Evolutionary conservation across 2,329 filamentous ascomycete species (phyloP).

Genomic region (Penicillium sp.): DNA sequence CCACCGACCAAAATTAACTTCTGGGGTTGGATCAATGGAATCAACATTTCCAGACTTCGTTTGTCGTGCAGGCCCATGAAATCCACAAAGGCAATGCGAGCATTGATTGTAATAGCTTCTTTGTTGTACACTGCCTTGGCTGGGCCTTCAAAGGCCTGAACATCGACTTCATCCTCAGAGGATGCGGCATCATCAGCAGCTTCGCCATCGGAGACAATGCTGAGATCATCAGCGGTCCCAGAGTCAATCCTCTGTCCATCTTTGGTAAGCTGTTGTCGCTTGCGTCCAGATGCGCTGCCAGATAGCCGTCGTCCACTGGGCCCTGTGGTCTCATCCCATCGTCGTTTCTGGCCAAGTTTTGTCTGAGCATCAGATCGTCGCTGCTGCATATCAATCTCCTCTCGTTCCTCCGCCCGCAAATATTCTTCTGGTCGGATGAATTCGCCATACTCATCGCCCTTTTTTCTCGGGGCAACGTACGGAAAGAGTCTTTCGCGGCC

Average conservation of each 20-base stretch:
- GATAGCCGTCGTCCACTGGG: constrained; percentile 35
- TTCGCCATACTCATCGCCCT: constrained; percentile 88
- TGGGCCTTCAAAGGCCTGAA: constrained; percentile 55
- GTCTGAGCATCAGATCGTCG: constrained; percentile 52
- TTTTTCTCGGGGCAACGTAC: constrained; percentile 69
- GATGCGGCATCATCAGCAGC: constrained; percentile 54
- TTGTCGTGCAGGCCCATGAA: constrained; percentile 90
- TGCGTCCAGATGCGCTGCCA: constrained; percentile 47
- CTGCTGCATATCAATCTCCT: constrained; percentile 62
- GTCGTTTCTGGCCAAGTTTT: constrained; percentile 81
- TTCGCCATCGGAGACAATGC: constrained; percentile 48
- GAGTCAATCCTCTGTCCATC: constrained; percentile 30
- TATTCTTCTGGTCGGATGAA: constrained; percentile 91
- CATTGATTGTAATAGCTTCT: constrained; percentile 60
- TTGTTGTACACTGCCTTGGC: constrained; percentile 65
- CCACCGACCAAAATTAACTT: constrained; percentile 92
- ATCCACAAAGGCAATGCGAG: constrained; percentile 81
- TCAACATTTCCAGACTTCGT: constrained; percentile 86
- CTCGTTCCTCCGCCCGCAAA: constrained; percentile 82
- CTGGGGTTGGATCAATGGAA: constrained; percentile 86
- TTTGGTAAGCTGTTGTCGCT: constrained; percentile 51
- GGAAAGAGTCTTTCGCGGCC: constrained; percentile 91
- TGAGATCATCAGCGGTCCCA: constrained; percentile 48
- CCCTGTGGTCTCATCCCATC: constrained; percentile 69
- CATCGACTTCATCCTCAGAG: constrained; percentile 50